Percentiles rank a stretch among this genome's conserved stretches.
Evolutionary conservation across 2,329 filamentous ascomycete genomes (phyloP).

Genomic region (Didymella glomerata): DNA sequence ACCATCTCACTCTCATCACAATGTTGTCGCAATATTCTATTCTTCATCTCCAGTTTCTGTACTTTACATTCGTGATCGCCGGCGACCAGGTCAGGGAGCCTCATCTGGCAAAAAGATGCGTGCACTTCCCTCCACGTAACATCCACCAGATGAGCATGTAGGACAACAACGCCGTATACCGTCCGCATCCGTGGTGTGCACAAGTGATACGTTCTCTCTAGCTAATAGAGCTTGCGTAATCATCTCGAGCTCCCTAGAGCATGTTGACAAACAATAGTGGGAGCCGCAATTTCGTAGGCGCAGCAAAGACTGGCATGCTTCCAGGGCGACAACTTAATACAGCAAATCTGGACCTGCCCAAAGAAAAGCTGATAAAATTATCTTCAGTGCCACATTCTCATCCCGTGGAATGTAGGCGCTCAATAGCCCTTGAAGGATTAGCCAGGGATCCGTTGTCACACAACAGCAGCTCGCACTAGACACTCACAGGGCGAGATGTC

Average conservation of each 20-base stretch:
- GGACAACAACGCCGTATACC: conserved; percentile 1
- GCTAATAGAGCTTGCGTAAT: background rate
- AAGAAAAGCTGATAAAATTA: background rate
- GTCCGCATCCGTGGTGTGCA: background rate
- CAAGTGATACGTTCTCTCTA: too few relatives aligned
- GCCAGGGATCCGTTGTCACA: conserved; percentile 24
- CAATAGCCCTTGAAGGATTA: conserved; percentile 12
- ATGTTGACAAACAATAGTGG: conserved; percentile 14
- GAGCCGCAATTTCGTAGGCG: conserved; percentile 2
- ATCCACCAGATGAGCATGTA: background rate
- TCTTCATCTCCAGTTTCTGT: background rate
- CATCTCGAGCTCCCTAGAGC: background rate
- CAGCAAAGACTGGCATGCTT: conserved; percentile 14
- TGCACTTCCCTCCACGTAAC: background rate
- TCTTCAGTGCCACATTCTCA: conserved; percentile 14
- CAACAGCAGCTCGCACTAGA: conserved; percentile 17
- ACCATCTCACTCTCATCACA: background rate
- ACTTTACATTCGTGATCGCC: background rate
- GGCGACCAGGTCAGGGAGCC: too few relatives aligned
- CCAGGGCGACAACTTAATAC: conserved; percentile 14
- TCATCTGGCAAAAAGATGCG: background rate
- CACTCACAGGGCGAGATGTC: conserved; percentile 18
- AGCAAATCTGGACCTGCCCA: conserved; percentile 8
- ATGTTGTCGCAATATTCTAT: background rate
- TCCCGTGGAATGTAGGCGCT: conserved; percentile 18